Evolutionary conservation across 768 basidiomycete genomes (phyloP).

Genomic region (Kwoniella bestiolae): DNA sequence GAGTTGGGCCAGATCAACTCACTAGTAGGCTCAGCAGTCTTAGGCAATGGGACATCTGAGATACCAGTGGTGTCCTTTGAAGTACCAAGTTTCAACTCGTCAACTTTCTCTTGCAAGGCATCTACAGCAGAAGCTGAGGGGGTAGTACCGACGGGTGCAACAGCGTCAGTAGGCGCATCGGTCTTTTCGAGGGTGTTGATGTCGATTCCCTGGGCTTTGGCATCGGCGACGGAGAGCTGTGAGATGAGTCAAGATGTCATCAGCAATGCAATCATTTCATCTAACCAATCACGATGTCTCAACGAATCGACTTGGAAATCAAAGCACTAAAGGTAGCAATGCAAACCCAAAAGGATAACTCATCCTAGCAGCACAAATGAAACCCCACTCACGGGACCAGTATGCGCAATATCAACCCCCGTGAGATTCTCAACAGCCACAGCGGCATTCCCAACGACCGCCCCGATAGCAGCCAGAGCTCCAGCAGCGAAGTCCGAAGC

Average conservation of each 20-base stretch:
- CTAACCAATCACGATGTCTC: too few relatives aligned
- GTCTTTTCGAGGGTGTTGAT: constrained; percentile 37
- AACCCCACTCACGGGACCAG: constrained; percentile 45
- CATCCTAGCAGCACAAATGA: too few relatives aligned
- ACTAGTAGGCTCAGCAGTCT: constrained; percentile 29
- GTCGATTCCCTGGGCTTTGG: constrained; percentile 51
- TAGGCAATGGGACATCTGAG: constrained; percentile 24
- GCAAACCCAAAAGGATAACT: too few relatives aligned
- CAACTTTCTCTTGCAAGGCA: constrained; percentile 43
- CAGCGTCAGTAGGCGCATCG: constrained; percentile 39
- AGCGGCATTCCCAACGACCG: constrained; percentile 34
- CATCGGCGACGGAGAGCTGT: constrained; percentile 54
- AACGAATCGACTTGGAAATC: too few relatives aligned
- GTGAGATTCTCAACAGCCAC: constrained; percentile 52
- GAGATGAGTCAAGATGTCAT: constrained; percentile 19
- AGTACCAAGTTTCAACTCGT: constrained; percentile 36
- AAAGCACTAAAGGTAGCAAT: too few relatives aligned
- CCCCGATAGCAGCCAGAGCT: constrained; percentile 45
- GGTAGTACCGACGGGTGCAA: constrained; percentile 34
- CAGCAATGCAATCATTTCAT: constrained; percentile 9
- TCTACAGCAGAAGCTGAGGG: constrained; percentile 39
- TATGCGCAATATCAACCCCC: constrained; percentile 50
- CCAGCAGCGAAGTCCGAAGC: constrained; percentile 41
- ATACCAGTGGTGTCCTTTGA: constrained; percentile 9
- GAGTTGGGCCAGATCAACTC: not conserved